Evolutionary conservation across 805 yeast species (phyloP).

Genomic region (Lipomyces starkeyi): DNA sequence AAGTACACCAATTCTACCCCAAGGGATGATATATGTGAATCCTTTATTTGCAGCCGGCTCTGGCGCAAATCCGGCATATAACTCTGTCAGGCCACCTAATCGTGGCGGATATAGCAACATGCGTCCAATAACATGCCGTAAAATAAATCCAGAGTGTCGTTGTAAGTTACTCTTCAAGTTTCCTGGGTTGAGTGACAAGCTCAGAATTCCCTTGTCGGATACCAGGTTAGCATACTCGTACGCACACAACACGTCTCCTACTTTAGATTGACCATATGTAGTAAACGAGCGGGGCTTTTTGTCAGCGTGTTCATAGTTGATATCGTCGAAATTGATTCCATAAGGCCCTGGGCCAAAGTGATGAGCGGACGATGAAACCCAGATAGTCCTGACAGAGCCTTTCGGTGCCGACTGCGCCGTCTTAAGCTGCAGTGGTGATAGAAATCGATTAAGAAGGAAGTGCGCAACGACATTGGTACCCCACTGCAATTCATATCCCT

Average conservation of each 20-base stretch:
- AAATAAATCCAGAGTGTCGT: background rate
- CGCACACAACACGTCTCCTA: conserved; percentile 42
- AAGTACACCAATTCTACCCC: background rate
- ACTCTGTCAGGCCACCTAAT: conserved; percentile 43
- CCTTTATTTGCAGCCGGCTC: conserved; percentile 43
- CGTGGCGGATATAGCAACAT: conserved; percentile 18
- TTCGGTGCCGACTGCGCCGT: conserved; percentile 43
- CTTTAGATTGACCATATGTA: conserved; percentile 53
- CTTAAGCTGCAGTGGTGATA: conserved; percentile 49
- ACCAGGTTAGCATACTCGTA: conserved; percentile 1
- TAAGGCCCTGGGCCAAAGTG: conserved; percentile 41
- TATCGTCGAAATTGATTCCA: conserved; percentile 48
- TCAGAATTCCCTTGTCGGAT: conserved; percentile 1
- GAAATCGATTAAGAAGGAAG: conserved; percentile 49
- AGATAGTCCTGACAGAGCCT: conserved; percentile 49
- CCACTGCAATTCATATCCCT: conserved; percentile 51
- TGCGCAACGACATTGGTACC: conserved; percentile 56
- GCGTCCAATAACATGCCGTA: background rate
- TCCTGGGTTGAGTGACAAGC: conserved; percentile 2
- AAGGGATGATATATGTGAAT: conserved; percentile 1
- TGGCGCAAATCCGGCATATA: conserved; percentile 41
- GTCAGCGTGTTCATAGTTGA: conserved; percentile 38
- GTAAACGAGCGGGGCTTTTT: background rate
- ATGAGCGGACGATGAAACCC: conserved; percentile 52
- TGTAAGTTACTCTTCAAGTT: background rate